Percentiles rank a stretch among this genome's conserved stretches.
Conservation (phyloP, 441 rosid genomes). For the Pelargonium myrrhifolium region DNA sequence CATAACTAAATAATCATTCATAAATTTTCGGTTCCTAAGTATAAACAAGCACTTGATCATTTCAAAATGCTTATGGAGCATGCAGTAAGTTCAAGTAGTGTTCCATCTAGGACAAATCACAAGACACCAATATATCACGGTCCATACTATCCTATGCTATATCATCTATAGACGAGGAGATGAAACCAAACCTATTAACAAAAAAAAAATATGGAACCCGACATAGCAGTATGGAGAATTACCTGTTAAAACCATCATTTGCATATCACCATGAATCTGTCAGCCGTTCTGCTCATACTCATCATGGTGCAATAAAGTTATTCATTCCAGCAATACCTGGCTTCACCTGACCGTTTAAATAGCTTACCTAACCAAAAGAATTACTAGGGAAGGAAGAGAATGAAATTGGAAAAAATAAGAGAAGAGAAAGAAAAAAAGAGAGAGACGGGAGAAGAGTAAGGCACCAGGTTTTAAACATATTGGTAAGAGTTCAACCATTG, state of each 20-base stretch:
- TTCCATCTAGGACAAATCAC: no score
- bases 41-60: not conserved
- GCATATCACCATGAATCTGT: conserved; percentile 24
- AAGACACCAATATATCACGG: no score
- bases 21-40: not conserved
- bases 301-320: conserved; percentile 25
- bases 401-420: conserved; percentile 6
- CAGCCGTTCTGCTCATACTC: conserved; percentile 33
- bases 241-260: conserved; percentile 40
- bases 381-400: conserved; percentile 31
- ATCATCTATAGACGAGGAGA: not conserved
- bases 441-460: conserved; percentile 29
- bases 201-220: not conserved
- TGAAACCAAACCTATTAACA: not conserved
- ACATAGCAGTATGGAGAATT: conserved; percentile 19
- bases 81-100: not conserved
- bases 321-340: conserved; percentile 44
- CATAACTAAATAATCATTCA: not conserved
- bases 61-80: not conserved
- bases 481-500: conserved; percentile 9
- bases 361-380: conserved; percentile 39
- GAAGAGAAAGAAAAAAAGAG: conserved; percentile 4
- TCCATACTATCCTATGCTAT: no score
- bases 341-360: conserved; percentile 37
- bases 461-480: conserved; percentile 23